Conservation (phyloP, 805 yeast species). For the Komagataella phaffii region DNA sequence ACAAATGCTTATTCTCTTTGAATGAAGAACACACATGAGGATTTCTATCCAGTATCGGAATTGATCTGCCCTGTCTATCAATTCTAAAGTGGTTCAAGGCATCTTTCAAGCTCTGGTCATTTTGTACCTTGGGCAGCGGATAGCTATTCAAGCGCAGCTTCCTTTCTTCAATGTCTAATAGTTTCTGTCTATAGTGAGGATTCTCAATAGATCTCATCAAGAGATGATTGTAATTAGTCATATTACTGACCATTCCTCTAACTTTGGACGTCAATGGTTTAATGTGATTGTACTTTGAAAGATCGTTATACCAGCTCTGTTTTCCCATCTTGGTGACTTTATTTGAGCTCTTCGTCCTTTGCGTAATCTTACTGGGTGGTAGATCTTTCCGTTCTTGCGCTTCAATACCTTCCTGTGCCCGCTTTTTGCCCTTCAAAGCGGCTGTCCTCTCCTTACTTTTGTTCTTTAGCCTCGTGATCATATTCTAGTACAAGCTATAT, state of each 20-base stretch:
- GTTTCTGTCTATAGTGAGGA: neutral
- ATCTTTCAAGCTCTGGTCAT: neutral
- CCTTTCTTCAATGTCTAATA: neutral
- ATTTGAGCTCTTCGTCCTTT: neutral
- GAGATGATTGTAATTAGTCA: neutral
- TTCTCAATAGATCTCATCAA: neutral
- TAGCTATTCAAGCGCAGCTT: neutral
- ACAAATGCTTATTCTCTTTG: neutral
- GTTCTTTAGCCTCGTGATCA: neutral
- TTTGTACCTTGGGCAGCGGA: neutral
- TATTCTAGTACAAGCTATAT: neutral
- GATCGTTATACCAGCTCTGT: neutral
- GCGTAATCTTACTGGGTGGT: neutral
- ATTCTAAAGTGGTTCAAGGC: neutral
- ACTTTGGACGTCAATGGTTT: neutral
- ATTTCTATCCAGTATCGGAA: neutral
- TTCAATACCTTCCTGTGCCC: too few species aligned
- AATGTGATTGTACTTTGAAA: neutral
- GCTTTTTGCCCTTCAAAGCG: neutral
- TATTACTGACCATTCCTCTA: neutral
- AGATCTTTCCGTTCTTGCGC: neutral
- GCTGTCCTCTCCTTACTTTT: neutral
- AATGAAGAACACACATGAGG: neutral
- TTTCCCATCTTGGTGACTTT: neutral
- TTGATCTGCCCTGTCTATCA: neutral